Percentiles rank a stretch among this genome's conserved stretches.
Conservation (phyloP, 495 filamentous ascomycete genomes). For the Talaromyces stipitatus region DNA sequence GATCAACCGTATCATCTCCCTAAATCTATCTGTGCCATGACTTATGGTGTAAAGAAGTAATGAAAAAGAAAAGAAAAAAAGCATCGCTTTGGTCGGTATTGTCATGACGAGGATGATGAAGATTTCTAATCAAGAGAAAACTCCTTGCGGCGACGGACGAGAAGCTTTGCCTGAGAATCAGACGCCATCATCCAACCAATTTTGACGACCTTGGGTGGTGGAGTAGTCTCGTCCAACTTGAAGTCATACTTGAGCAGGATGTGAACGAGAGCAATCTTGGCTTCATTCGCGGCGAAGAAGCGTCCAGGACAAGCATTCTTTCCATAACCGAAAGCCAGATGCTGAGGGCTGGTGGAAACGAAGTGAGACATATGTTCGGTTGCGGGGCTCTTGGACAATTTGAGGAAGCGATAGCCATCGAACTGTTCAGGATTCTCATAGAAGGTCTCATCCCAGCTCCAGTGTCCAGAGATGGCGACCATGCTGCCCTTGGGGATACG, state of each 20-base stretch:
- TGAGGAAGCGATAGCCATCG: slow-evolving; percentile 46
- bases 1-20: neutral
- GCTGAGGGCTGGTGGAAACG: slow-evolving; percentile 30
- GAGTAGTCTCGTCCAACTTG: slow-evolving; percentile 16
- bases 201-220: neutral
- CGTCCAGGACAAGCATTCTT: slow-evolving; percentile 43
- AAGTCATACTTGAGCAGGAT: slow-evolving; percentile 50
- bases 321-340: slow-evolving; percentile 46
- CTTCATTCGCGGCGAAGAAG: slow-evolving; percentile 44
- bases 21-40: neutral
- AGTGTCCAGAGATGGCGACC: slow-evolving; percentile 7
- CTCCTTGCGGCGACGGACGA: neutral
- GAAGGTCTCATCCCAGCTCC: slow-evolving; percentile 15
- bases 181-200: neutral
- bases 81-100: too few relatives aligned
- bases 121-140: neutral
- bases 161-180: neutral
- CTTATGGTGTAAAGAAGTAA: neutral
- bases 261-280: slow-evolving; percentile 45
- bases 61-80: neutral
- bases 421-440: slow-evolving; percentile 33
- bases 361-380: slow-evolving; percentile 30
- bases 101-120: neutral
- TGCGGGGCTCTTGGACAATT: slow-evolving; percentile 27
- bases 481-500: slow-evolving; percentile 11